These are phyloP conservation scores for Leishmania gerbilli DNA, from an alignment of 208 protist genomes.

Conservation along the genomic window DNA sequence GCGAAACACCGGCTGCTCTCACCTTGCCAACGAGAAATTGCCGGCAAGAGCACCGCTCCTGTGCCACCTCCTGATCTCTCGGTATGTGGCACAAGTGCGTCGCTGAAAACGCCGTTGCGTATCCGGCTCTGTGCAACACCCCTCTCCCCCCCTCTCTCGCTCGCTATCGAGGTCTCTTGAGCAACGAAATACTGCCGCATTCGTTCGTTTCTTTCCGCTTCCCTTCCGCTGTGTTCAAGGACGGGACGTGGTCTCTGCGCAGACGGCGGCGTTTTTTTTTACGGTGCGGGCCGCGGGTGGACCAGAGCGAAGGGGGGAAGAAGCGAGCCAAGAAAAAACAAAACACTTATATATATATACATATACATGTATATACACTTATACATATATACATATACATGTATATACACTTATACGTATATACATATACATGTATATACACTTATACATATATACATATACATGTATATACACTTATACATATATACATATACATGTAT, in stretches of 20 bases:
- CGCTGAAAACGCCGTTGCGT: neutral
- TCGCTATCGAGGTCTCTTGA: neutral
- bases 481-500: no score
- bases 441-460: no score
- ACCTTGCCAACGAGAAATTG: neutral
- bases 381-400: no score
- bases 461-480: no score
- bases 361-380: no score
- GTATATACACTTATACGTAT: no score
- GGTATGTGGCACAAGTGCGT: neutral
- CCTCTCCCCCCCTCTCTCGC: neutral
- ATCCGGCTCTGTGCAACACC: neutral
- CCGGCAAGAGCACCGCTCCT: neutral
- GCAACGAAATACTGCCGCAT: no score
- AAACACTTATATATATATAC: no score
- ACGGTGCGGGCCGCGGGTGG: no score
- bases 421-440: no score
- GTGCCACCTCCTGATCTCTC: neutral
- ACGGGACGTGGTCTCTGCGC: neutral
- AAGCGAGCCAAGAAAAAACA: no score
- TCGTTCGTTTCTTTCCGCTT: neutral
- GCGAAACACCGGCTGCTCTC: neutral
- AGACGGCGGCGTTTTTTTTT: neutral
- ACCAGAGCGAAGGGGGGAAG: no score
- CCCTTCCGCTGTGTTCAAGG: neutral